Evolutionary conservation across 225 moss, liverwort and hornwort genomes (phyloP).

Genomic region (Bryum argenteum): DNA sequence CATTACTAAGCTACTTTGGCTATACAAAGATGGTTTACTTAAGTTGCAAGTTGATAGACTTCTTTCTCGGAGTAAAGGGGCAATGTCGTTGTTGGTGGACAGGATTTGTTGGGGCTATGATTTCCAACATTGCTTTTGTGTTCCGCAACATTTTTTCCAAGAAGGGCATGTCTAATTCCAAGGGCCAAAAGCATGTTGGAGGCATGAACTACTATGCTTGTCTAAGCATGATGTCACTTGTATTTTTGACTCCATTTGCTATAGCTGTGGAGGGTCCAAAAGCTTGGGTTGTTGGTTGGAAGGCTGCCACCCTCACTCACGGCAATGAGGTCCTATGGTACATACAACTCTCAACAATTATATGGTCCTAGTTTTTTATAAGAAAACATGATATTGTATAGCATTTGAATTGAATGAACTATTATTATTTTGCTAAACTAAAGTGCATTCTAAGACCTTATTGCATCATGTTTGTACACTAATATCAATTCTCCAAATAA

Average conservation of each 20-base stretch:
- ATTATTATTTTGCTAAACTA: too few species aligned
- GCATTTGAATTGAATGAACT: too few species aligned
- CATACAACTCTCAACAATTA: background rate
- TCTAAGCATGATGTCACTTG: conserved; percentile 63
- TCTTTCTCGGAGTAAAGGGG: background rate
- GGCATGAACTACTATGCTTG: conserved; percentile 82
- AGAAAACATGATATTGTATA: too few species aligned
- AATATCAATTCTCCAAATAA: background rate
- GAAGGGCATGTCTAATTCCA: conserved; percentile 53
- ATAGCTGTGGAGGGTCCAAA: conserved; percentile 59
- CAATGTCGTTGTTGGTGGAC: conserved; percentile 29
- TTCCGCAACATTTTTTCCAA: conserved; percentile 87
- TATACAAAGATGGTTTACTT: background rate
- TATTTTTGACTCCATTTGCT: conserved; percentile 71
- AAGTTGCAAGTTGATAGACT: conserved; percentile 21
- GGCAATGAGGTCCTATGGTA: conserved; percentile 68
- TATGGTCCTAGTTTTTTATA: background rate
- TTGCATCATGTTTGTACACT: too few species aligned
- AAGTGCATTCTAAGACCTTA: too few species aligned
- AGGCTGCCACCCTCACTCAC: conserved; percentile 26
- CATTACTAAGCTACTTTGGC: background rate
- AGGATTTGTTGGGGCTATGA: conserved; percentile 80
- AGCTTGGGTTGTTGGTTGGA: conserved; percentile 56
- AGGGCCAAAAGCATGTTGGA: conserved; percentile 63
- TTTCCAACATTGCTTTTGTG: conserved; percentile 82